A percentile compares a stretch with the other conserved stretches of the same genome.
phyloP scores from a whole-genome alignment of 1,284 basidiomycete genomes.

The Sporisorium reilianum region DNA sequence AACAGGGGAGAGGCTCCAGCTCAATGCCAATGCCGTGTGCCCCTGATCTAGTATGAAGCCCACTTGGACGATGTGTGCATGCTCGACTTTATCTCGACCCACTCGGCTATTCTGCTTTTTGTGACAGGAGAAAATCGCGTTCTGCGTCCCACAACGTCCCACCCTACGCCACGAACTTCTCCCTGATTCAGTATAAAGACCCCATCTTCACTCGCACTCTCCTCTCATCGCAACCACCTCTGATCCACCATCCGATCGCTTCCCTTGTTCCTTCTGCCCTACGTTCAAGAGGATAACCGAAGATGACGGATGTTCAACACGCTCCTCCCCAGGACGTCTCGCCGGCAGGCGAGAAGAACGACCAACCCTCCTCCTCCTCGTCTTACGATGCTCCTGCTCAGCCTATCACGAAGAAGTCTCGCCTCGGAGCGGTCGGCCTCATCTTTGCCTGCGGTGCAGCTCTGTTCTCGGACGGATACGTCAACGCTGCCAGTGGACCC shows the following conservation, averaged over 20 bases:
- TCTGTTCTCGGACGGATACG: slow-evolving; percentile 66
- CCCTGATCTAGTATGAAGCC: background rate
- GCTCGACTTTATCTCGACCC: background rate
- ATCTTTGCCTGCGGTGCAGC: slow-evolving; percentile 66
- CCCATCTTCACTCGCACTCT: too few relatives aligned
- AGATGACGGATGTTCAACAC: slow-evolving; percentile 30
- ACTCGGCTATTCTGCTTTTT: background rate
- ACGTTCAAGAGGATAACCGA: background rate
- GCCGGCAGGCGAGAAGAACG: slow-evolving; percentile 25
- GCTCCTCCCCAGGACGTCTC: slow-evolving; percentile 9
- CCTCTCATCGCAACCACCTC: background rate
- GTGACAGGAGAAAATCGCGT: background rate
- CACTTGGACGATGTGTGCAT: background rate
- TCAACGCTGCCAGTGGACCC: slow-evolving; percentile 55
- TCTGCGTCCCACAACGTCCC: background rate
- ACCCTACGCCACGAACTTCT: background rate
- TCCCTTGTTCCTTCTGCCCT: too few relatives aligned
- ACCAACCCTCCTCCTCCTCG: slow-evolving; percentile 1
- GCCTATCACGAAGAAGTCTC: slow-evolving; percentile 28
- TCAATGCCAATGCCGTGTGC: too few relatives aligned
- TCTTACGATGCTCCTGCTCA: slow-evolving; percentile 14
- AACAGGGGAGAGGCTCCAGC: background rate
- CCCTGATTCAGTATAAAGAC: too few relatives aligned
- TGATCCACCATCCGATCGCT: background rate
- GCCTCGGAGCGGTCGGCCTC: slow-evolving; percentile 35